These are phyloP conservation scores for Leccinum colubrinum DNA, from an alignment of 1,284 basidiomycete genomes.

Conservation along the genomic window DNA sequence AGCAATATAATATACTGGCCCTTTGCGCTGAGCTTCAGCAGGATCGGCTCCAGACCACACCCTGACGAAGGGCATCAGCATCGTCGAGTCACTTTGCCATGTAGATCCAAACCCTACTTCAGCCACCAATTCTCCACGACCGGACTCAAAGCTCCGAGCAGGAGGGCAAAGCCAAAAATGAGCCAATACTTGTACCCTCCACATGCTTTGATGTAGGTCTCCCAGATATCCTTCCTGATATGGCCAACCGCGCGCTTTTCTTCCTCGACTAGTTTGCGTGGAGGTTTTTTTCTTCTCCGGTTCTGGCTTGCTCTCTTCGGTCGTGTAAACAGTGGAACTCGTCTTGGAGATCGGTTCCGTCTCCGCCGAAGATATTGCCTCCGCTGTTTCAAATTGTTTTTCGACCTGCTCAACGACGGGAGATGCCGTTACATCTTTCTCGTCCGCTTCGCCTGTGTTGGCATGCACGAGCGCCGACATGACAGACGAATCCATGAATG, in stretches of 20 bases:
- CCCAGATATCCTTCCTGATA: constrained; percentile 80
- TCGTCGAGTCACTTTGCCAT: not conserved
- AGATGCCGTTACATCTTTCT: constrained; percentile 24
- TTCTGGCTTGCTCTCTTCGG: constrained; percentile 32
- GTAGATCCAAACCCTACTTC: constrained; percentile 41
- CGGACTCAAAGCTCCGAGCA: constrained; percentile 69
- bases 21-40: constrained; percentile 39
- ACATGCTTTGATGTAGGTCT: constrained; percentile 72
- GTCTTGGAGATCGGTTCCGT: constrained; percentile 45
- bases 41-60: constrained; percentile 61
- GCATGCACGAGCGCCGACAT: constrained; percentile 70
- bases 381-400: constrained; percentile 4
- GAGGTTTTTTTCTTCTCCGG: constrained; percentile 55
- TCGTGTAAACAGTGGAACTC: constrained; percentile 44
- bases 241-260: constrained; percentile 86
- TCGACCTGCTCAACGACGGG: constrained; percentile 13
- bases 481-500: constrained; percentile 66
- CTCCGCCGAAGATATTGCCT: constrained; percentile 12
- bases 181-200: constrained; percentile 71
- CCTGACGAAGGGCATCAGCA: constrained; percentile 35
- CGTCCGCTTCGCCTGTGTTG: constrained; percentile 36
- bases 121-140: constrained; percentile 86
- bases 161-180: constrained; percentile 57
- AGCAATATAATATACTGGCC: constrained; percentile 70
- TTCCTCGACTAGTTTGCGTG: constrained; percentile 88